Evolutionary conservation across 495 filamentous ascomycete genomes (phyloP).

Genomic region (Penicillium diatomitis): DNA sequence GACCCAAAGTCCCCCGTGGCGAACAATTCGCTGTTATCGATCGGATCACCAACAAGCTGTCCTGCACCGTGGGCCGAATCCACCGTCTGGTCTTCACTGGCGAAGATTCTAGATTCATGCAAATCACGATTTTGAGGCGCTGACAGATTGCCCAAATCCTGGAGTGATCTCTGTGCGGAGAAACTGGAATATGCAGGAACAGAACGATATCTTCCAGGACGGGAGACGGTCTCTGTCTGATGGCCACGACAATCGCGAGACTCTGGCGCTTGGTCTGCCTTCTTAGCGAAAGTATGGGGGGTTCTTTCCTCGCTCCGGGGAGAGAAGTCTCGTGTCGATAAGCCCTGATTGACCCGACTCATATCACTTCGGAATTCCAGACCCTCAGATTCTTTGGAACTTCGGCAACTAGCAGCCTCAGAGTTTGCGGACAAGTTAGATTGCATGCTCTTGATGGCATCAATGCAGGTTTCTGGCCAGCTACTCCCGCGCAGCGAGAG

Average conservation of each 20-base stretch:
- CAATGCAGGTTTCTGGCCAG: constrained; percentile 9
- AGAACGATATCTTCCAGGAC: too few relatives aligned
- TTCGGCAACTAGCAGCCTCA: not conserved
- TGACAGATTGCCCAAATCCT: too few relatives aligned
- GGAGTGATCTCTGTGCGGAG: too few relatives aligned
- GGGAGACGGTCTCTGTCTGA: too few relatives aligned
- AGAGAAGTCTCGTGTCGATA: too few relatives aligned
- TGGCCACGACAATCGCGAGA: too few relatives aligned
- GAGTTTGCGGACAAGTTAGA: constrained; percentile 17
- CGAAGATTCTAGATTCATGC: not conserved
- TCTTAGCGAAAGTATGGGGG: too few relatives aligned
- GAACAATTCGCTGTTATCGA: constrained; percentile 8
- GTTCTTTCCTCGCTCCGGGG: too few relatives aligned
- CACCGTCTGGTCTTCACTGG: not conserved
- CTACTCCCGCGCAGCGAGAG: too few relatives aligned
- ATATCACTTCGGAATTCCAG: not conserved
- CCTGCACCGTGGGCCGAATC: constrained; percentile 11
- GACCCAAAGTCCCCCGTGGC: constrained; percentile 7
- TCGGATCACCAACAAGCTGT: constrained; percentile 17
- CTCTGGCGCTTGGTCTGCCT: too few relatives aligned
- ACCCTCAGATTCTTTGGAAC: not conserved
- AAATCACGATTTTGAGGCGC: not conserved
- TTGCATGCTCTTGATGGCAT: constrained; percentile 31
- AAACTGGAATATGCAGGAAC: too few relatives aligned
- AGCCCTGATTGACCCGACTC: not conserved